Base-by-base conservation (phyloP, 305 asterid genomes). In the Euphrasia arctica region DNA sequence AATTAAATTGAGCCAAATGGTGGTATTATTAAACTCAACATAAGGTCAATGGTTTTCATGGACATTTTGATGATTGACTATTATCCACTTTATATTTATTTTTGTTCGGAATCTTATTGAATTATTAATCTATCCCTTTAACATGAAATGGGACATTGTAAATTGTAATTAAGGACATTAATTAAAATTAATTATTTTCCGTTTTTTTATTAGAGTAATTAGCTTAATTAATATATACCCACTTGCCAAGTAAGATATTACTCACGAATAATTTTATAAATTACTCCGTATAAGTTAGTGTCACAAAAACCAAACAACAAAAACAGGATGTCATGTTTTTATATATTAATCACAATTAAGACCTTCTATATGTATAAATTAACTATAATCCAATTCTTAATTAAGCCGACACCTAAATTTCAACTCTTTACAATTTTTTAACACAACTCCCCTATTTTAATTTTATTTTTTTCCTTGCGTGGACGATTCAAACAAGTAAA, bases 21-120 rank as follows among this genome's bases (percentile, higher is more conserved):
- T 68, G 42, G 60, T 29, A 10, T 58, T 71, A 65, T 42, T 58
- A 9, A 71, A 68, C 31, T 55, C 50, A 66, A 42, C 60, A 69
- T 42, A 64, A 69, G 77, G 85, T 77, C 78, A 80, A 74, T 58
- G 70, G 55, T 70, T 68, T 57, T 49, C 65, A 66, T 70, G 58
- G 65, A 54, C 68, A 56, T 47, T 39, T 39, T 62, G 3, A 51
- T 64, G 68, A 51, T 45, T 45, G 50, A n/a, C 10, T 7, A 39
- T 39, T 32, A 9, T 39, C 43, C 9, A 39, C 10, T 39, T 7
- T 7, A 1, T 7, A 39, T 39, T 7, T 1, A 9, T 9, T 7
- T 39, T 39, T 39, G 9, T 39, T 39, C 0, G 10, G 42, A 6
- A 39, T 39, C 10, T 39, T 39, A 39, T 63, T 31, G 41, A 13